Conservation (phyloP, 495 filamentous ascomycete genomes). For the Penicillium silybi region DNA sequence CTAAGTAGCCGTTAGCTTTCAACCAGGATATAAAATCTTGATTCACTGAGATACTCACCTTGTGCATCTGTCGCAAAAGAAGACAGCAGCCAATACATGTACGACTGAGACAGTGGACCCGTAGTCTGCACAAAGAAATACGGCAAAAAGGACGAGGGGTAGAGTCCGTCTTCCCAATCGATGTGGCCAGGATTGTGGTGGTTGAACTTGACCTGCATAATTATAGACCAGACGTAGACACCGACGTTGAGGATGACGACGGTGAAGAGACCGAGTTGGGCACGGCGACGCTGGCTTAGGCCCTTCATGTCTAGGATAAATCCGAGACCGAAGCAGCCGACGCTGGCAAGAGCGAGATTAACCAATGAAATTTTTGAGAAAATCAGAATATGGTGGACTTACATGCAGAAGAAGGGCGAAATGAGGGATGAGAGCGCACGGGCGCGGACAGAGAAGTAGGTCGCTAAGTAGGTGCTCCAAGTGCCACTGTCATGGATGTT, state of each 20-base stretch:
- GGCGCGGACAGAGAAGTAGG: constrained; percentile 29
- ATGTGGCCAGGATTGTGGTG: constrained; percentile 23
- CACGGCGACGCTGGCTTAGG: constrained; percentile 27
- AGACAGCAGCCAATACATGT: constrained; percentile 32
- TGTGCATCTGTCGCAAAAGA: constrained; percentile 29
- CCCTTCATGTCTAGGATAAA: constrained; percentile 30
- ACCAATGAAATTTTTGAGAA: neutral
- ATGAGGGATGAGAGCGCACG: constrained; percentile 29
- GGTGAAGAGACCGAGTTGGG: constrained; percentile 26
- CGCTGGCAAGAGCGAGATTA: constrained; percentile 2
- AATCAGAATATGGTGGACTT: neutral
- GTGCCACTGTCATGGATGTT: constrained; percentile 17
- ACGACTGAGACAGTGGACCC: constrained; percentile 26
- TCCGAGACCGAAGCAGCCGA: constrained; percentile 31
- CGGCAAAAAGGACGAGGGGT: constrained; percentile 24
- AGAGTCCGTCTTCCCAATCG: constrained; percentile 24
- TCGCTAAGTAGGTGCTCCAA: constrained; percentile 27
- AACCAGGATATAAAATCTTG: neutral
- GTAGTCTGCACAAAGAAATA: constrained; percentile 34
- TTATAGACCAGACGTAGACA: constrained; percentile 31
- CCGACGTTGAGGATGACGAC: constrained; percentile 27
- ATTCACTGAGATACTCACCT: constrained; percentile 9
- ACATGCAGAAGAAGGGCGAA: constrained; percentile 34
- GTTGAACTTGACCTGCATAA: constrained; percentile 26
- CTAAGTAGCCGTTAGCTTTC: constrained; percentile 4